Evolutionary conservation across 306 rosid species (phyloP).

Genomic region (Gillenia trifoliata): DNA sequence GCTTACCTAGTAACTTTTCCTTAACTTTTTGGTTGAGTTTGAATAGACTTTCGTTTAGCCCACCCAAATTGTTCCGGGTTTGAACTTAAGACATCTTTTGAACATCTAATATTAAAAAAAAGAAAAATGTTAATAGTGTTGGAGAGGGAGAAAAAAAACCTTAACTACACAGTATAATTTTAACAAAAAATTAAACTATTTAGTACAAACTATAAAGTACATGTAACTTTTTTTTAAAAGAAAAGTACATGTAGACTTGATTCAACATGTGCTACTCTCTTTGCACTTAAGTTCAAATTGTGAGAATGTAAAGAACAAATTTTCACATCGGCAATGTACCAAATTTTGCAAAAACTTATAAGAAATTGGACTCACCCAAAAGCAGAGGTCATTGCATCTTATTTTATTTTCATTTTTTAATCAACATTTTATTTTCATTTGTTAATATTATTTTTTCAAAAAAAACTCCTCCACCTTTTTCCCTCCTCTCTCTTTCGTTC

Average conservation of each 20-base stretch:
- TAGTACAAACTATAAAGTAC: not conserved
- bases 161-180: not conserved
- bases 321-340: too few relatives aligned
- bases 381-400: too few relatives aligned
- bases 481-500: slow-evolving; percentile 32
- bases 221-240: too few relatives aligned
- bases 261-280: too few relatives aligned
- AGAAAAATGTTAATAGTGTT: not conserved
- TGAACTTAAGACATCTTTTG: rapidly evolving
- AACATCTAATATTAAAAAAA: too few relatives aligned
- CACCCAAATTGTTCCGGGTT: too few relatives aligned
- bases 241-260: too few relatives aligned
- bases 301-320: too few relatives aligned
- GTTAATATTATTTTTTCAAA: slow-evolving; percentile 36
- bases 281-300: too few relatives aligned
- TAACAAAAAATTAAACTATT: not conserved
- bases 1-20: not conserved
- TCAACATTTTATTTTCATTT: not conserved
- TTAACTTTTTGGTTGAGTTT: not conserved
- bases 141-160: not conserved
- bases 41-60: not conserved
- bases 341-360: too few relatives aligned
- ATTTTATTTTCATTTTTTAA: too few relatives aligned
- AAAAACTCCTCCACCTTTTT: slow-evolving; percentile 38
- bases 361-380: too few relatives aligned